phyloP scores from a whole-genome alignment of 106 monocot species.

The Agapanthus africanus region DNA sequence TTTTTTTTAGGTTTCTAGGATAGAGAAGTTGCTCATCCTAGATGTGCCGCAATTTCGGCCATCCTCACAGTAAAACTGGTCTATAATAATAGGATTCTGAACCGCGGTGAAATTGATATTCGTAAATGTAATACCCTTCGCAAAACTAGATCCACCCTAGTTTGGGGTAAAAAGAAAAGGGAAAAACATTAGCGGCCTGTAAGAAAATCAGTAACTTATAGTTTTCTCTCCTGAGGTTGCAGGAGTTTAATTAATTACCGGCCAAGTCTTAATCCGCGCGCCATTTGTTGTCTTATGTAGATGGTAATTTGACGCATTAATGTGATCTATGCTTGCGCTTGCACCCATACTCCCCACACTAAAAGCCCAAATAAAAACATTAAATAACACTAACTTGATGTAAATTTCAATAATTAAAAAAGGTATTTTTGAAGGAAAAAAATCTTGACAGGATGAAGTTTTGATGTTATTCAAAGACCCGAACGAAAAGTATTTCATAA shows the following conservation, averaged over 20 bases:
- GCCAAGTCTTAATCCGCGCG: slow-evolving; percentile 12
- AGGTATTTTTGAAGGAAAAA: too few species aligned
- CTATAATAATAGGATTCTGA: slow-evolving; percentile 8
- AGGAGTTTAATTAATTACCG: neutral
- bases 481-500: too few species aligned
- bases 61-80: slow-evolving; percentile 13
- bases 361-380: too few species aligned
- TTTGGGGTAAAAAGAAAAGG: too few species aligned
- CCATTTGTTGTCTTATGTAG: too few species aligned
- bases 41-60: neutral
- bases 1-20: too few species aligned
- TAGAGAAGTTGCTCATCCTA: neutral
- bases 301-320: neutral
- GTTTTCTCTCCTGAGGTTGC: too few species aligned
- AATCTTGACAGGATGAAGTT: too few species aligned
- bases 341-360: slow-evolving; percentile 18
- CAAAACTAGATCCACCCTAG: slow-evolving; percentile 16
- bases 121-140: slow-evolving; percentile 3
- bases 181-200: neutral
- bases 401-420: too few species aligned
- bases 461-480: too few species aligned
- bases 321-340: neutral
- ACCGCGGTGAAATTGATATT: too few species aligned
- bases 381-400: too few species aligned
- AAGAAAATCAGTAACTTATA: neutral